These are phyloP conservation scores for Globisporangium irregulare DNA, from an alignment of 352 stramenopile genomes.

Conservation along the genomic window DNA sequence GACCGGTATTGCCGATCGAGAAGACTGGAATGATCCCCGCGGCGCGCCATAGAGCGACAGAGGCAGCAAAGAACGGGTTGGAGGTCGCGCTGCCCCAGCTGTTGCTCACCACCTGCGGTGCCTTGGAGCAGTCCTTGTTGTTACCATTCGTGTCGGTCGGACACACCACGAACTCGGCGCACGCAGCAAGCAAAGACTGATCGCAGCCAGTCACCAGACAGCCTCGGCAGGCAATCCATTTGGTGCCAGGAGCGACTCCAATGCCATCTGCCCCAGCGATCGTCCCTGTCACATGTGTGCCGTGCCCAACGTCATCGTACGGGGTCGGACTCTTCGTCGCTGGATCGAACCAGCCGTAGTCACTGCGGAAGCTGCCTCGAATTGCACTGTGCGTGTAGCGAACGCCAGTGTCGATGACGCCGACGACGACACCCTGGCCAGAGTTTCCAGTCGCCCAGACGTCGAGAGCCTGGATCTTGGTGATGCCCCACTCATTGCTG, in stretches of 20 bases:
- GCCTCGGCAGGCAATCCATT: constrained; percentile 26
- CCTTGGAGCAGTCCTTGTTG: constrained; percentile 22
- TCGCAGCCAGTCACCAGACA: constrained; percentile 5
- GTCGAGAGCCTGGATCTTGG: constrained; percentile 39
- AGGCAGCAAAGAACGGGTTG: neutral
- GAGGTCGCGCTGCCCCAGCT: constrained; percentile 17
- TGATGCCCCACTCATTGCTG: constrained; percentile 32
- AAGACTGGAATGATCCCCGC: neutral
- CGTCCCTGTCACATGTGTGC: constrained; percentile 14
- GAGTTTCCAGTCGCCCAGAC: constrained; percentile 48
- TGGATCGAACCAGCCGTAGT: constrained; percentile 20
- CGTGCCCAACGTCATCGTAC: constrained; percentile 24
- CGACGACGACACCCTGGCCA: constrained; percentile 24
- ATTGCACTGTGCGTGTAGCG: constrained; percentile 17
- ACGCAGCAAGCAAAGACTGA: constrained; percentile 15
- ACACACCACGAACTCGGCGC: constrained; percentile 27
- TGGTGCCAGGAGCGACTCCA: constrained; percentile 24
- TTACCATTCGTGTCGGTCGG: constrained; percentile 18
- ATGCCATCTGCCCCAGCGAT: constrained; percentile 19
- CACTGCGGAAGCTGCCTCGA: constrained; percentile 17
- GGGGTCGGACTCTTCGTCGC: constrained; percentile 11
- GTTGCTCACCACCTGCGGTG: constrained; percentile 26
- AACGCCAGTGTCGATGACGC: constrained; percentile 29
- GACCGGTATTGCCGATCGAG: neutral
- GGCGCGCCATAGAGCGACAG: neutral